Percentiles rank a stretch among this genome's conserved stretches.
Conservation (phyloP, 352 stramenopile species). For the Achlya hypogyna region DNA sequence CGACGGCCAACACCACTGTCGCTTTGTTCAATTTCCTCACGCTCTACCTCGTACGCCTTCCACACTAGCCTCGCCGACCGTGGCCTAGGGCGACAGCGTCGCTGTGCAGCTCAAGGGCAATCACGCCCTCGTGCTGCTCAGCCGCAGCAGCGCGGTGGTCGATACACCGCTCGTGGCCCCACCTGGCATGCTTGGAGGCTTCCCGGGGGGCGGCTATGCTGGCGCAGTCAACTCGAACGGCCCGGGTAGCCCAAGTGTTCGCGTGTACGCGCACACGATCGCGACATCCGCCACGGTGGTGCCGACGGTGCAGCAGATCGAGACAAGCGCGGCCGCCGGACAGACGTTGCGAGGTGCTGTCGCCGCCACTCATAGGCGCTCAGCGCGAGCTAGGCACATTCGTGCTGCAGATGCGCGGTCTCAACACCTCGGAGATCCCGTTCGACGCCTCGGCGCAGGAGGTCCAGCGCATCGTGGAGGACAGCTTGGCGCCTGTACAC, state of each 20-base stretch:
- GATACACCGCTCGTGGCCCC: slow-evolving; percentile 74
- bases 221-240: slow-evolving; percentile 90
- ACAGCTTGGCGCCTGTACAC: slow-evolving; percentile 20
- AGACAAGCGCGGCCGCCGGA: slow-evolving; percentile 55
- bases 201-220: slow-evolving; percentile 85
- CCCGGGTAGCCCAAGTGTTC: slow-evolving; percentile 80
- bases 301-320: slow-evolving; percentile 87
- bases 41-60: slow-evolving; percentile 69
- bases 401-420: slow-evolving; percentile 31
- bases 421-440: slow-evolving; percentile 36
- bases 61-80: background rate
- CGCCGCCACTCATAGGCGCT: slow-evolving; percentile 28
- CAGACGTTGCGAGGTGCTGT: slow-evolving; percentile 86
- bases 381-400: slow-evolving; percentile 27
- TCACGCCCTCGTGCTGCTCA: slow-evolving; percentile 84
- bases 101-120: slow-evolving; percentile 78
- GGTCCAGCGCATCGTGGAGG: slow-evolving; percentile 41
- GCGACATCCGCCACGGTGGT: slow-evolving; percentile 79
- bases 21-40: slow-evolving; percentile 95
- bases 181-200: slow-evolving; percentile 88
- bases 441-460: slow-evolving; percentile 68
- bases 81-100: slow-evolving; percentile 40
- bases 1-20: slow-evolving; percentile 73
- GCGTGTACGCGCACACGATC: slow-evolving; percentile 90
- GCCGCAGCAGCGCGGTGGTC: slow-evolving; percentile 84